These are phyloP conservation scores for Dionaea muscipula DNA, from an alignment of 179 eudicot genomes.

Conservation along the genomic window DNA sequence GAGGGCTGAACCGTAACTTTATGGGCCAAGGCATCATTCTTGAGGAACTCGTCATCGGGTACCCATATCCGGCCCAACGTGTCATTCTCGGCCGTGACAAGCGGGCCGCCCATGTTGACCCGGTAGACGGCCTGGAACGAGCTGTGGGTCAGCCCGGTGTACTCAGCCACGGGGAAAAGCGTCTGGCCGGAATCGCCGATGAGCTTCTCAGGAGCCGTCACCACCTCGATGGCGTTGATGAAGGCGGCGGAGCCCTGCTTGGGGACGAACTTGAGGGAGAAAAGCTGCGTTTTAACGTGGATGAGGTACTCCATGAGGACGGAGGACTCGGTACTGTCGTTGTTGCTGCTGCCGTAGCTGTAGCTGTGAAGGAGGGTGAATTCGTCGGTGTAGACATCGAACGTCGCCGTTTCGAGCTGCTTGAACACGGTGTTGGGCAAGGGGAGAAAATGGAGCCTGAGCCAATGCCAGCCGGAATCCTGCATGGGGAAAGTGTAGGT, in stretches of 20 bases:
- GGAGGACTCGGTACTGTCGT: neutral
- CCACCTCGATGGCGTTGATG: constrained; percentile 76
- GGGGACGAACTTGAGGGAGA: constrained; percentile 41
- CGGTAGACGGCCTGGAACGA: constrained; percentile 46
- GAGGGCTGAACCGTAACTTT: constrained; percentile 25
- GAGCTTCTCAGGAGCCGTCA: constrained; percentile 49
- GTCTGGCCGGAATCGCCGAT: constrained; percentile 34
- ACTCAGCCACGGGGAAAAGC: constrained; percentile 32
- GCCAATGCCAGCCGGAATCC: constrained; percentile 74
- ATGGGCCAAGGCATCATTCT: constrained; percentile 18
- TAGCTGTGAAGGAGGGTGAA: constrained; percentile 56
- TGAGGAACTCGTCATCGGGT: constrained; percentile 32
- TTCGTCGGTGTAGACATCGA: constrained; percentile 40
- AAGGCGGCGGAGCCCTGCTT: constrained; percentile 44
- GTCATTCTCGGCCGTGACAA: constrained; percentile 43
- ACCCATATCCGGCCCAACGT: constrained; percentile 65
- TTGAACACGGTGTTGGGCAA: constrained; percentile 27
- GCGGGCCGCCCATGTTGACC: constrained; percentile 59
- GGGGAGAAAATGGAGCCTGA: constrained; percentile 62
- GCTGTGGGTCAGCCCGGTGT: constrained; percentile 23
- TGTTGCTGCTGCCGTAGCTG: constrained; percentile 5
- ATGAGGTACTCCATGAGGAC: constrained; percentile 48
- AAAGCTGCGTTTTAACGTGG: constrained; percentile 35
- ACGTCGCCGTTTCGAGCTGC: constrained; percentile 27
- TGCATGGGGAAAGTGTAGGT: constrained; percentile 45